phyloP scores from a whole-genome alignment of 164 flowering plant species.

The Stephania cephalantha region DNA sequence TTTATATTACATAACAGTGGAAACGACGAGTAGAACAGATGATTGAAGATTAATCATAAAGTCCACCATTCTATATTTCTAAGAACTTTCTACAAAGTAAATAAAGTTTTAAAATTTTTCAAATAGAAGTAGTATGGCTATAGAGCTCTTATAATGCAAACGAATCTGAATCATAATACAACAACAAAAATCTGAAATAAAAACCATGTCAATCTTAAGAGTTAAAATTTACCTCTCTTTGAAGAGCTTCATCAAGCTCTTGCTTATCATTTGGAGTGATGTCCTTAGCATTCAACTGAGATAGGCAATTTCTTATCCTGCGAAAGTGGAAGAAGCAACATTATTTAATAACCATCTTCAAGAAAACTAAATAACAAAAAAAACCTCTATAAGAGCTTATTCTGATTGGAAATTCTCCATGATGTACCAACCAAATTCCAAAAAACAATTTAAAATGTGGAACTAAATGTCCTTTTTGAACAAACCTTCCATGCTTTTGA shows the following conservation, averaged over 20 bases:
- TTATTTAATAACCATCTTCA: neutral
- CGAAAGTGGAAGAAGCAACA: constrained; percentile 2
- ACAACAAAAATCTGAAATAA: neutral
- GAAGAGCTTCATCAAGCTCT: constrained; percentile 97
- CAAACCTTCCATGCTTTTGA: constrained; percentile 97
- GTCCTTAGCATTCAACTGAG: constrained; percentile 86
- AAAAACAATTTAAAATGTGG: neutral
- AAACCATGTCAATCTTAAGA: neutral
- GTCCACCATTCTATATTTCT: no score
- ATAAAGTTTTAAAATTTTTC: neutral
- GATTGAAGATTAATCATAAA: neutral
- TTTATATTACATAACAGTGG: neutral
- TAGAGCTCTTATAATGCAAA: neutral
- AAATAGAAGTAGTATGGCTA: neutral
- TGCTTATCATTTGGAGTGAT: constrained; percentile 98
- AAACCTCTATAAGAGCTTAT: neutral
- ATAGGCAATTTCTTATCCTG: constrained; percentile 83
- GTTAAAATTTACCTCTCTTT: constrained; percentile 67
- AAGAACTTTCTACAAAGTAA: neutral
- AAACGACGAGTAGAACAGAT: neutral
- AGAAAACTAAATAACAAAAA: neutral
- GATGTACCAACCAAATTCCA: neutral
- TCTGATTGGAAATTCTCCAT: neutral
- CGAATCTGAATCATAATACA: neutral
- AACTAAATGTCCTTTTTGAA: neutral